Evolutionary conservation across 345 rosid genomes (phyloP), one percentile per base, ranked within the genome.

Genomic region (Bruguiera sexangula): DNA sequence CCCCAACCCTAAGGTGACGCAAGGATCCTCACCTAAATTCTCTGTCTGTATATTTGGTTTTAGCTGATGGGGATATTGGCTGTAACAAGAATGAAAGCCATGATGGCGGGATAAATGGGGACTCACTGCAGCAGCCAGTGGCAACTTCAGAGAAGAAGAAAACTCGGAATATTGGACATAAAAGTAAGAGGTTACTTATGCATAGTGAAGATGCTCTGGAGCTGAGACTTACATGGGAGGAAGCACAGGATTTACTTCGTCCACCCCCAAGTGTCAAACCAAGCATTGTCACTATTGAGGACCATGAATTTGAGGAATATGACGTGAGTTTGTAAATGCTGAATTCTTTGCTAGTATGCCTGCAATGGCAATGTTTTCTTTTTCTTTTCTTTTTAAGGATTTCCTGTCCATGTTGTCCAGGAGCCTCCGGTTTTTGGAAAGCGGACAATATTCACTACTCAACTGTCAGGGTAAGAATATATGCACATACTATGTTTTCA

Each of bases 371-470:
- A 26, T 26, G 39, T 68, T 67, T 31, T 34, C 29, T 2, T 27
- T 27, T 27, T 27, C 29, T 9, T 50, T 34, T 34, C 6, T 31
- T 7, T 9, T 50, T 10, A 62, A 36, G 67, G 24, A 21, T 74
- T 66, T 32, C 52, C 11, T 82, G 59, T 80, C 78, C 51, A 26
- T 80, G 67, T 72, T 68, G 64, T 63, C 62, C 78, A 93, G 98
- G 96, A 86, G 76, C 93, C 98, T 57, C 98, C 96, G 2, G 90
- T 93, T 67, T 93, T 90, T 69, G 96, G 98, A 77, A 93, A 90
- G 89, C 83, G 77, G 85, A 90, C 98, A 6, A 36, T 90, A 66
- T 75, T 86, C 75, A 81, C 84, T 68, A 53, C 85, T 66, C 77
- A 27, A 51, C 78, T 79, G 62, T 79, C 93, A 72, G 91, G 96